Evolutionary conservation across 2,329 filamentous ascomycete genomes (phyloP), one percentile per base, ranked within the genome.

Genomic region (Talaromyces rugulosus): DNA sequence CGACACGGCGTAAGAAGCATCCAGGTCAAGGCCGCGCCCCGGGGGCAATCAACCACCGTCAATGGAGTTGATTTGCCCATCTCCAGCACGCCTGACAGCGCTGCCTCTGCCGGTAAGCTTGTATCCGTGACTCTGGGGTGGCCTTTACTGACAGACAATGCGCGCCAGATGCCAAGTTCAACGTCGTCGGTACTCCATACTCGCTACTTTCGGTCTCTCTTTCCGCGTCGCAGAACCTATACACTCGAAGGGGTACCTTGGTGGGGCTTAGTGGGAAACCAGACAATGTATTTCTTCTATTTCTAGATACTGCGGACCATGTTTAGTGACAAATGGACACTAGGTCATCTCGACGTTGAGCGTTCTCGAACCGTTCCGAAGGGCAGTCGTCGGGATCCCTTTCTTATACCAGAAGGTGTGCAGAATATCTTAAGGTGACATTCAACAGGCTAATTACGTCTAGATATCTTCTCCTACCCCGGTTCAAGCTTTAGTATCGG

Each of bases 121-220:
- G 33, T 2, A 16, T 42, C 52, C 28, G 31, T 47, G 30, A 16
- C 23, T 7, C 18, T 42, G 28, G 34, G 8, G 27, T 30, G 23
- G 4, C 11, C 6, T 50, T 7, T 42, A 36, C 36, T 61, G 52
- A 60, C 40, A 23, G 18, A 3, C 5, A 33, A 33, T 11, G 14
- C 40, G 18, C 9, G 6, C 7, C 68, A 97, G 95, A 98, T 84
- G 95, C 95, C 60, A 88, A 88, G 62, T 99, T 99, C 76, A 92
- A 98, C 77, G 92, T 98, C 55, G 82, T 99, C 66, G 95, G 95
- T 65, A 86, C 91, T 28, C 92, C 94, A 1, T 95, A 95, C 77
- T 98, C 95, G 60, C 87, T 99, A 66, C 88, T 99, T 68, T 97
- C 94, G 27, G 93, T 96, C 66, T 91, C 89, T 7, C 85, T 99